Evolutionary conservation across 2,329 filamentous ascomycete species (phyloP).

Genomic region (Exophiala xenobiotica): DNA sequence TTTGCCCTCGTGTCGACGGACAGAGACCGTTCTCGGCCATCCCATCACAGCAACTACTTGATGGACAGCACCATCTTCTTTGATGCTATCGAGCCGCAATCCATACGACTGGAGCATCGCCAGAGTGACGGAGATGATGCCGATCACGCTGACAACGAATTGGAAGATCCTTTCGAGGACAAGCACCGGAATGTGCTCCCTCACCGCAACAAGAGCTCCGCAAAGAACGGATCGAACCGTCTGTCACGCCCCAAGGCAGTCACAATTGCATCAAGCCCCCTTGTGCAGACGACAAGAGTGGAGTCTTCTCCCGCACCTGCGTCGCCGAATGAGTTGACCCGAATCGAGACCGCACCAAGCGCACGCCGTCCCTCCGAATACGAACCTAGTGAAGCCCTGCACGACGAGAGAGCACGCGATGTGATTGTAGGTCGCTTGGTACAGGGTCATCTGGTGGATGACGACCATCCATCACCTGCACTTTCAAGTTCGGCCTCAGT

Average conservation of each 20-base stretch:
- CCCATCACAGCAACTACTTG: slow-evolving; percentile 58
- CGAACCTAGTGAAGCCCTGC: slow-evolving; percentile 58
- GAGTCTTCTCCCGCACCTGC: slow-evolving; percentile 31
- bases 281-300: slow-evolving; percentile 27
- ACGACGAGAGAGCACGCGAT: slow-evolving; percentile 78
- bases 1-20: slow-evolving; percentile 96
- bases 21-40: slow-evolving; percentile 47
- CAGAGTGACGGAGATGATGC: slow-evolving; percentile 24
- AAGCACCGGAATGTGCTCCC: slow-evolving; percentile 8
- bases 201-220: slow-evolving; percentile 6
- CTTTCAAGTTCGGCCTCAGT: slow-evolving; percentile 63
- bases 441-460: slow-evolving; percentile 92
- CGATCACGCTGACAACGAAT: slow-evolving; percentile 33
- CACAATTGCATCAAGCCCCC: slow-evolving; percentile 32
- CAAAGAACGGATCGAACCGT: slow-evolving; percentile 13
- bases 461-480: slow-evolving; percentile 80
- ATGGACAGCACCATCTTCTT: slow-evolving; percentile 75
- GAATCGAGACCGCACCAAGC: slow-evolving; percentile 39
- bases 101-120: slow-evolving; percentile 21
- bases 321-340: slow-evolving; percentile 35
- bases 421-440: slow-evolving; percentile 89
- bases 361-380: slow-evolving; percentile 44
- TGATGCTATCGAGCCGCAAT: slow-evolving; percentile 57
- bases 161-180: slow-evolving; percentile 31
- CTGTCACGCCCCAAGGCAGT: slow-evolving; percentile 27